phyloP scores from a whole-genome alignment of 2,329 filamentous ascomycete genomes.

The Periconia digitata region DNA sequence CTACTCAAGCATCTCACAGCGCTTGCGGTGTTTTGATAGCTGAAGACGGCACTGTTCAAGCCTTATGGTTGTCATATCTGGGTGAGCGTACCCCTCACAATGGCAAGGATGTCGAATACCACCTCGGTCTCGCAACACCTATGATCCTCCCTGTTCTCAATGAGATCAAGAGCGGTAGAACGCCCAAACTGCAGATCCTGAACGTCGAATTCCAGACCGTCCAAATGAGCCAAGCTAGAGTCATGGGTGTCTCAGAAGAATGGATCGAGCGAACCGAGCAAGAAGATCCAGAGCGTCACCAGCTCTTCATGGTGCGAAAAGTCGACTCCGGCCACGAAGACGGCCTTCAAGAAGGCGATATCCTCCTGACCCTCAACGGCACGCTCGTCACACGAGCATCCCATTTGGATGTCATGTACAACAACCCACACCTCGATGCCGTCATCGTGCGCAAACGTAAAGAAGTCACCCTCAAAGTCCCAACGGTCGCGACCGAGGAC shows the following conservation, averaged over 20 bases:
- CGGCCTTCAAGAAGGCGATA: conserved; percentile 83
- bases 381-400: conserved; percentile 91
- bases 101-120: conserved; percentile 92
- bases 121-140: conserved; percentile 86
- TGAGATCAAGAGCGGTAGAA: conserved; percentile 77
- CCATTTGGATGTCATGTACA: conserved; percentile 96
- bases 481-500: conserved; percentile 84
- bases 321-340: conserved; percentile 66
- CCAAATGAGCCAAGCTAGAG: conserved; percentile 93
- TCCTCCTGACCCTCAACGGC: conserved; percentile 86
- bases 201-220: conserved; percentile 94
- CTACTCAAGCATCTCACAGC: conserved; percentile 85
- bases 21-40: conserved; percentile 90
- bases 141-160: conserved; percentile 86
- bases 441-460: conserved; percentile 83
- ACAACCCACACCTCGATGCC: conserved; percentile 78
- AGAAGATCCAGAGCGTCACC: conserved; percentile 88
- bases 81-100: conserved; percentile 80
- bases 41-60: conserved; percentile 89
- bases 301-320: conserved; percentile 98
- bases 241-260: conserved; percentile 95
- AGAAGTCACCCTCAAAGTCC: conserved; percentile 74
- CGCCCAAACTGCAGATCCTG: conserved; percentile 82
- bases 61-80: conserved; percentile 94
- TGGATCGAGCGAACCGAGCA: conserved; percentile 91